Conservation (phyloP, 1,139 yeast genomes). For the Ogataea hybrid region DNA sequence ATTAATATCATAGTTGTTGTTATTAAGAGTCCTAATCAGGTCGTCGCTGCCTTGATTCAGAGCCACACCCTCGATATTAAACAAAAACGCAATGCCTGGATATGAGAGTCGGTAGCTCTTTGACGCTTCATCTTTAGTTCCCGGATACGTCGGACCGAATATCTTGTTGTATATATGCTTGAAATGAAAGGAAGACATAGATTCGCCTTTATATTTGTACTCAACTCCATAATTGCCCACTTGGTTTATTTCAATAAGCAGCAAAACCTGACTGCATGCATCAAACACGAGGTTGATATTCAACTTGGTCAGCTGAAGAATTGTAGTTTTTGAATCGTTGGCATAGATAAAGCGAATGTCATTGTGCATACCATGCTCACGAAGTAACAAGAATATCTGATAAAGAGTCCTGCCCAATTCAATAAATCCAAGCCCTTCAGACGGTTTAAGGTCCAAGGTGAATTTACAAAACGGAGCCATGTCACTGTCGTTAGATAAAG, state of each 20-base stretch:
- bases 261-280: constrained; percentile 39
- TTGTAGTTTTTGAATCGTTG: constrained; percentile 22
- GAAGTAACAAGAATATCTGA: constrained; percentile 19
- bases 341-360: constrained; percentile 35
- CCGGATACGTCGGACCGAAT: constrained; percentile 67
- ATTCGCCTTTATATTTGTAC: constrained; percentile 21
- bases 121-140: constrained; percentile 28
- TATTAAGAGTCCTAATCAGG: constrained; percentile 32
- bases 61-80: constrained; percentile 23
- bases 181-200: constrained; percentile 32
- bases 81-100: constrained; percentile 54
- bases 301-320: constrained; percentile 24
- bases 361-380: constrained; percentile 12
- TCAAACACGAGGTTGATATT: constrained; percentile 41
- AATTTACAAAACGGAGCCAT: constrained; percentile 5
- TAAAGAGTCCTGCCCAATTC: constrained; percentile 25
- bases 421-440: constrained; percentile 29
- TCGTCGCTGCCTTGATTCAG: constrained; percentile 7
- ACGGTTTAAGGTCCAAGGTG: constrained; percentile 23
- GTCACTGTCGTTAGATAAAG: not conserved
- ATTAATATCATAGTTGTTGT: constrained; percentile 37
- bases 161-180: constrained; percentile 51
- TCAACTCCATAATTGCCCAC: constrained; percentile 8
- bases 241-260: constrained; percentile 44
- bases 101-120: constrained; percentile 45